Base-by-base conservation (phyloP, 2,329 filamentous ascomycete genomes). In the Bipolaris bicolor region DNA sequence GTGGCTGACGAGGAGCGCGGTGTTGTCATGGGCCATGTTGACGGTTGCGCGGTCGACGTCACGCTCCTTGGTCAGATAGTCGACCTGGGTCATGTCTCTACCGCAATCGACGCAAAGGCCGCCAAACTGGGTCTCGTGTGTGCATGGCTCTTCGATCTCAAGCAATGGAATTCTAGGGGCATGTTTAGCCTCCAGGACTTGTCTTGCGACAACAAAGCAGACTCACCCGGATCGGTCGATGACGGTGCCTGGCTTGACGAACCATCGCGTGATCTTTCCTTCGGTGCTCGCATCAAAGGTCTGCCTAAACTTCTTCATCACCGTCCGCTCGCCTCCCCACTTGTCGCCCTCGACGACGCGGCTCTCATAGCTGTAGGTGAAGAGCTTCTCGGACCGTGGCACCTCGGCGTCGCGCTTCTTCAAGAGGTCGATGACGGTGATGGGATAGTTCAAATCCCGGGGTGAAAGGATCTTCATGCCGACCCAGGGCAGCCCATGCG, bases 21-120 rank as follows among this genome's bases (percentile, higher is more conserved):
- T 91, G 72, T 96, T 93, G 75, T 96, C 92, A 78, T 99, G 95
- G 26, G 91, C 89, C 87, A 97, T 96, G 78, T 94, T 94, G 76
- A 99, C 94, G 57, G 90, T 92, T 49, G 95, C 95, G 66, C 94
- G 91, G 62, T 90, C 87, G 2, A 90, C 90, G 75, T 96, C 91
- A 66, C 86, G 85, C 46, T 87, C 82, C 62, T 93, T 89, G 58
- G 88, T 92, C 53, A 91, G 92, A 85, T 92, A 97, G 76, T 88
- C 90, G 67, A 88, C 85, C 70, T 92, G 88, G 52, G 91, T 97
- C 92, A 99, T 97, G 78, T 98, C 93, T 78, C 94, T 92, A 62
- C 95, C 95, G 77, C 95, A 99, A 61, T 93, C 86, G 57, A 88
- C 92, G 79, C 95, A 99, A 65, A 99, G 84, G 43, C 93, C 93